Percentiles rank a stretch among this genome's conserved stretches.
phyloP scores from a whole-genome alignment of 2,329 filamentous ascomycete genomes.

The Atkinsonella texensis region DNA sequence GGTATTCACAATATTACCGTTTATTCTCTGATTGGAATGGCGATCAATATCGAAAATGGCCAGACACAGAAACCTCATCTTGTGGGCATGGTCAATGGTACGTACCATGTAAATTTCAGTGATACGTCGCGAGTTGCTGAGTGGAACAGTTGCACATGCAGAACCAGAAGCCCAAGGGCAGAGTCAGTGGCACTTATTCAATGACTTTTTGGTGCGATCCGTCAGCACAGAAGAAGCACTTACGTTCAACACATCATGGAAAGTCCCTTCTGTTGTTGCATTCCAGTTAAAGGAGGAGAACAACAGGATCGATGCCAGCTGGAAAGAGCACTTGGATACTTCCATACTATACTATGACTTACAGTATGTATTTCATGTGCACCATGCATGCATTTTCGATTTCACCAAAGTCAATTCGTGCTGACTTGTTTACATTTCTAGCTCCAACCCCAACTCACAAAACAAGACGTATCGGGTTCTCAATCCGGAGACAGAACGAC shows the following conservation, averaged over 20 bases:
- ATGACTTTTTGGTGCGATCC: constrained; percentile 84
- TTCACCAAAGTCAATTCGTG: constrained; percentile 1
- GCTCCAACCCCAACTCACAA: constrained; percentile 18
- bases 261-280: constrained; percentile 74
- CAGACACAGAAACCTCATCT: constrained; percentile 82
- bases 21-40: constrained; percentile 83
- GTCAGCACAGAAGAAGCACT: constrained; percentile 74
- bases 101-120: constrained; percentile 9
- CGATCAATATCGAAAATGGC: constrained; percentile 78
- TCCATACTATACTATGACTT: constrained; percentile 68
- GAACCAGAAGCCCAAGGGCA: constrained; percentile 44
- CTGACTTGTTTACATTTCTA: constrained; percentile 16
- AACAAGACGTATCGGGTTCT: constrained; percentile 49
- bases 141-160: constrained; percentile 49
- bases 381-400: neutral
- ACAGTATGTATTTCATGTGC: constrained; percentile 26
- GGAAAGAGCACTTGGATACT: constrained; percentile 77
- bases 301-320: constrained; percentile 72
- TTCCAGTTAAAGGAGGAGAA: constrained; percentile 76
- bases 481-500: constrained; percentile 47
- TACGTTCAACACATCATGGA: constrained; percentile 84
- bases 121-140: constrained; percentile 1
- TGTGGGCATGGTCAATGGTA: constrained; percentile 81
- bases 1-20: constrained; percentile 72
- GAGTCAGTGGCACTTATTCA: constrained; percentile 89